A percentile compares a stretch with the other conserved stretches of the same genome.
These are phyloP conservation scores for Buxus sempervirens DNA, from an alignment of 164 flowering plant species.

Conservation along the genomic window DNA sequence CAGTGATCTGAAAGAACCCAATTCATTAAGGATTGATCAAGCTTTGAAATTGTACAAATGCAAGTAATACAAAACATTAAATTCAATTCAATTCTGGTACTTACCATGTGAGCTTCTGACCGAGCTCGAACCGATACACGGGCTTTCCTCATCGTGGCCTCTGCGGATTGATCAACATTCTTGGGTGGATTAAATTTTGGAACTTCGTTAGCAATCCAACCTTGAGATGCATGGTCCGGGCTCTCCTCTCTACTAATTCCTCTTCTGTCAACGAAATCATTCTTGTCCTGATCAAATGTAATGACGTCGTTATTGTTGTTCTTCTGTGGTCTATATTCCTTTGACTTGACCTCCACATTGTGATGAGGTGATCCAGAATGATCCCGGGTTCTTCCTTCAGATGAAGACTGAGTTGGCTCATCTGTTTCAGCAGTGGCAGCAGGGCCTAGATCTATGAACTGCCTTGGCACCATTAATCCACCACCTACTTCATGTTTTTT, in stretches of 20 bases:
- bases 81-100: neutral
- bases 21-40: neutral
- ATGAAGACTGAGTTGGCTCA: constrained; percentile 39
- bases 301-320: neutral
- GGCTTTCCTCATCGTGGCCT: constrained; percentile 73
- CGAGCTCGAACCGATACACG: constrained; percentile 80
- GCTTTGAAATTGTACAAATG: too few species aligned
- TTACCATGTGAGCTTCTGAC: constrained; percentile 78
- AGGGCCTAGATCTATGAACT: constrained; percentile 47
- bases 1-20: constrained; percentile 40
- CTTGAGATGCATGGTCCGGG: constrained; percentile 41
- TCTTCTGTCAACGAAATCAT: neutral
- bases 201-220: constrained; percentile 38
- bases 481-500: constrained; percentile 18
- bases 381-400: constrained; percentile 44
- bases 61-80: too few species aligned
- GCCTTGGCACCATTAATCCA: constrained; percentile 38
- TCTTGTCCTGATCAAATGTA: constrained; percentile 13
- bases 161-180: constrained; percentile 36
- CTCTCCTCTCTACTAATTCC: constrained; percentile 38
- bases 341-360: constrained; percentile 16
- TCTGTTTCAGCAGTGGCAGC: constrained; percentile 25
- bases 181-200: constrained; percentile 26
- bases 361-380: constrained; percentile 38
- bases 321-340: constrained; percentile 4